Conservation (phyloP, 1,284 basidiomycete genomes). For the Wallemia mellicola region DNA sequence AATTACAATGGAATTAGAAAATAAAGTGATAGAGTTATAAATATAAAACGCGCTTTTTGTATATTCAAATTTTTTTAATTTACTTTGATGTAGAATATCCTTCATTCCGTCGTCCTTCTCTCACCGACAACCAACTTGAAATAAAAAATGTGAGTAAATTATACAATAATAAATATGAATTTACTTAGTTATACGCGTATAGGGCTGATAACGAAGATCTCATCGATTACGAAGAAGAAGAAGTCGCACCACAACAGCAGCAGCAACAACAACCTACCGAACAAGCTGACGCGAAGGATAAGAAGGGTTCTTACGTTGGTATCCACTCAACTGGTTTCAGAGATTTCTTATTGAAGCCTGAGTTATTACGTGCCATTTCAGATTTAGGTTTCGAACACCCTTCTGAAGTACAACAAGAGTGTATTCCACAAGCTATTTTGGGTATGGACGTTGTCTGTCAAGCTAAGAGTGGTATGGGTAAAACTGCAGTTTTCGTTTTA, state of each 20-base stretch:
- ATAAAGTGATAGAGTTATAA: background rate
- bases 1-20: conserved; percentile 24
- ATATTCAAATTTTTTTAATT: background rate
- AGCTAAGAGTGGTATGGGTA: conserved; percentile 98
- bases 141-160: background rate
- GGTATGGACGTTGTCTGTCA: conserved; percentile 99
- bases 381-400: conserved; percentile 99
- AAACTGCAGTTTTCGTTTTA: conserved; percentile 96
- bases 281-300: conserved; percentile 26
- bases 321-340: conserved; percentile 90
- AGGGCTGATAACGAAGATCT: background rate
- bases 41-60: background rate
- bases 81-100: background rate
- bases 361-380: conserved; percentile 85
- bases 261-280: background rate
- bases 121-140: background rate
- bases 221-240: background rate
- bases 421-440: conserved; percentile 95
- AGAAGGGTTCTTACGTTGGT: conserved; percentile 89
- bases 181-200: background rate
- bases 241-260: background rate
- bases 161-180: background rate
- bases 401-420: conserved; percentile 99
- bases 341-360: conserved; percentile 90
- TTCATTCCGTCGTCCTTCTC: too few relatives aligned